Evolutionary conservation across 108 stramenopile genomes (phyloP).

Genomic region (Cafeteria roenbergensis): DNA sequence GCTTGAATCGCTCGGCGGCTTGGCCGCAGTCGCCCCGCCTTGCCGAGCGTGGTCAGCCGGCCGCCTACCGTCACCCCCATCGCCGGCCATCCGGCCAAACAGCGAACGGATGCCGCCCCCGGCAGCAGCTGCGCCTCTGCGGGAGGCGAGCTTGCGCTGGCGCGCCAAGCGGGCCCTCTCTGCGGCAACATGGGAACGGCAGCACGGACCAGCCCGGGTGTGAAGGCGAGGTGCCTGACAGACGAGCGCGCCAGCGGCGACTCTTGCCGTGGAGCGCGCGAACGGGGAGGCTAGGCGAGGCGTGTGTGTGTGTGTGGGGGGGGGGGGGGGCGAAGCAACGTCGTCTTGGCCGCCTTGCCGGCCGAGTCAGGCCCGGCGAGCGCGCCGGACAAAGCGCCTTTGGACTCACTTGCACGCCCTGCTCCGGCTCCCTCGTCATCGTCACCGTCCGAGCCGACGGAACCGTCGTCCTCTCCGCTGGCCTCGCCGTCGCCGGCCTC

Average conservation of each 20-base stretch:
- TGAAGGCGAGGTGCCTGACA: too few species aligned
- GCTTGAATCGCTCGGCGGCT: too few species aligned
- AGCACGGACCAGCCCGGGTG: too few species aligned
- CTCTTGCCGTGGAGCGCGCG: conserved; percentile 1
- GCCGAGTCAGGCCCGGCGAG: neutral
- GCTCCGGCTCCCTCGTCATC: neutral
- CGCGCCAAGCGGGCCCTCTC: too few species aligned
- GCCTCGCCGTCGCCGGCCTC: neutral
- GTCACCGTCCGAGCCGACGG: neutral
- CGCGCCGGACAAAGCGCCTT: neutral
- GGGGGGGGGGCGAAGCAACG: neutral
- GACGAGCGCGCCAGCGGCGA: neutral
- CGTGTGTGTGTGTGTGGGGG: neutral
- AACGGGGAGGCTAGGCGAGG: neutral
- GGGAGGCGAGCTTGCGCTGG: too few species aligned
- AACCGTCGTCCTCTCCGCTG: neutral
- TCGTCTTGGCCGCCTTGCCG: neutral
- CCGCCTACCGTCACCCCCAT: too few species aligned
- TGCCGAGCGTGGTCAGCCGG: too few species aligned
- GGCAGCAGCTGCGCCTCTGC: too few species aligned
- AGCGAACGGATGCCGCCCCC: too few species aligned
- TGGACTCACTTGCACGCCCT: neutral
- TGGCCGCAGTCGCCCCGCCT: too few species aligned
- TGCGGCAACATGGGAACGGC: too few species aligned
- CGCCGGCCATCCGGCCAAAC: too few species aligned